Percentiles rank a stretch among this genome's conserved stretches.
Conservation (phyloP, 2,329 filamentous ascomycete genomes). For the Beauveria bassiana region DNA sequence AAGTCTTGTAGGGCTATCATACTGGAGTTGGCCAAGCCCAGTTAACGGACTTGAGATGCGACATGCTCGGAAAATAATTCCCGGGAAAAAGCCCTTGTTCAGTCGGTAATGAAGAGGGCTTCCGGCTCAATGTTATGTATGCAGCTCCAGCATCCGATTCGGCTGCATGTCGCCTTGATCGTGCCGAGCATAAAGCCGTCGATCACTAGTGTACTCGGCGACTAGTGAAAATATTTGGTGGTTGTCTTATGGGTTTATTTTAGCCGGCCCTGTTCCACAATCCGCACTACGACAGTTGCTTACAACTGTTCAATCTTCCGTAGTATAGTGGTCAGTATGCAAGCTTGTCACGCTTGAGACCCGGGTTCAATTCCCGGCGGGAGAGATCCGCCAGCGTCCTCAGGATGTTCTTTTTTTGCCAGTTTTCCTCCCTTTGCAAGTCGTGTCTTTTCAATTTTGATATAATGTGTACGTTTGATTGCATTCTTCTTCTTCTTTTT, state of each 20-base stretch:
- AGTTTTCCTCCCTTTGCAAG: neutral
- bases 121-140: no score
- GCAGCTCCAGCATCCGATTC: no score
- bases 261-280: neutral
- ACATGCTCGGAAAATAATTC: no score
- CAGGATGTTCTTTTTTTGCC: constrained; percentile 7
- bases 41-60: no score
- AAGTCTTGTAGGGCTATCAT: neutral
- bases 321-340: constrained; percentile 20
- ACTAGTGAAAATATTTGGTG: neutral
- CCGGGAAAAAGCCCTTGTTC: no score
- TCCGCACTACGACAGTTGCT: constrained; percentile 11
- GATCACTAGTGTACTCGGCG: neutral
- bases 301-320: constrained; percentile 14
- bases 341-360: constrained; percentile 20
- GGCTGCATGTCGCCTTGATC: no score
- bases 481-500: neutral
- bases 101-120: no score
- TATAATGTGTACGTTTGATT: no score
- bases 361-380: constrained; percentile 19
- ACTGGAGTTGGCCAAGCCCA: neutral
- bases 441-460: no score
- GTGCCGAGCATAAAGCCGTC: no score
- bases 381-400: constrained; percentile 14
- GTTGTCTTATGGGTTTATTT: neutral